Percentiles rank a stretch among this genome's conserved stretches.
These are phyloP conservation scores for Pseudocercospora vitis DNA, from an alignment of 2,329 filamentous ascomycete species.

Conservation along the genomic window DNA sequence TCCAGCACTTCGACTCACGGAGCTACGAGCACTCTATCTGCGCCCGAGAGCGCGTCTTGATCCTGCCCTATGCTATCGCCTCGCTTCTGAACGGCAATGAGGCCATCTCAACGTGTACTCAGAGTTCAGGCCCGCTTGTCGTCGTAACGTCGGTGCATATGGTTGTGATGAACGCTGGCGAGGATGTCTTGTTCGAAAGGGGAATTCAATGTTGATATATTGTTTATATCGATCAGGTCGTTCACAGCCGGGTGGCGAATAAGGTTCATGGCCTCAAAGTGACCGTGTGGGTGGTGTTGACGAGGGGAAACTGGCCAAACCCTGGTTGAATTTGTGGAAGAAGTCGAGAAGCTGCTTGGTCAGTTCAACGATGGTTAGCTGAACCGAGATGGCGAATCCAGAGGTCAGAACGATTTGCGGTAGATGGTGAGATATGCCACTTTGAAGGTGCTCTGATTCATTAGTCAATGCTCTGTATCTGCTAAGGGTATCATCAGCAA, in stretches of 20 bases:
- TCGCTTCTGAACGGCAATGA: slow-evolving; percentile 5
- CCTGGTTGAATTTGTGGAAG: slow-evolving; percentile 18
- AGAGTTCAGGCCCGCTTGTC: slow-evolving; percentile 14
- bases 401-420: slow-evolving; percentile 16
- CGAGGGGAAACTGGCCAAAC: slow-evolving; percentile 14
- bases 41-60: slow-evolving; percentile 11
- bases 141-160: slow-evolving; percentile 13
- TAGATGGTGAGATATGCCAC: background rate
- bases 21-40: slow-evolving; percentile 16
- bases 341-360: slow-evolving; percentile 17
- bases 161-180: slow-evolving; percentile 14
- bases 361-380: slow-evolving; percentile 13
- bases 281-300: slow-evolving; percentile 19
- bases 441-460: background rate
- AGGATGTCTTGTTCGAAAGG: slow-evolving; percentile 18
- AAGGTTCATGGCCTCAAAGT: slow-evolving; percentile 18
- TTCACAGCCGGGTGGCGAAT: slow-evolving; percentile 13
- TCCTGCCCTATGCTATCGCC: slow-evolving; percentile 11
- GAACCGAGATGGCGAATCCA: slow-evolving; percentile 15
- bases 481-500: slow-evolving; percentile 19
- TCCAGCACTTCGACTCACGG: slow-evolving; percentile 17
- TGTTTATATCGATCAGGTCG: slow-evolving; percentile 12
- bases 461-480: slow-evolving; percentile 14
- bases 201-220: slow-evolving; percentile 14
- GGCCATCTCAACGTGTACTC: slow-evolving; percentile 14